Base-by-base conservation (phyloP, 2,329 filamentous ascomycete species). In the Fusarium sp. region DNA sequence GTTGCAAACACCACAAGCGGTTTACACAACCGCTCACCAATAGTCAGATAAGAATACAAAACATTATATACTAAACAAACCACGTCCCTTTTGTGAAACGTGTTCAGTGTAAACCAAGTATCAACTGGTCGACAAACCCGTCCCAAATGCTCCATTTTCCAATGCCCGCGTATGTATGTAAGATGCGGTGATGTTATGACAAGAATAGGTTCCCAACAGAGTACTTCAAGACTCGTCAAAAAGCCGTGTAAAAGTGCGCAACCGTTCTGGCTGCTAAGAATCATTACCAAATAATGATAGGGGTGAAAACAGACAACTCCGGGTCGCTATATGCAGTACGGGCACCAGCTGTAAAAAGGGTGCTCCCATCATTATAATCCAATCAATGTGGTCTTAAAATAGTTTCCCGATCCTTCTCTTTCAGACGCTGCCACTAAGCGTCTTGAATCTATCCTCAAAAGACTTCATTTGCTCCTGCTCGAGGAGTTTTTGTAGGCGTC, bases 401-500 rank as follows among this genome's bases (percentile, higher is more conserved):
- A 43, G 44, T 64, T 43, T 38, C 27, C 7, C 40, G 11, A 22
- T 58, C 42, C 57, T 66, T 45, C 62, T 70, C 59, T 65, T 65
- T 71, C 56, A 76, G 54, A 55, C 75, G 51, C 59, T 73, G 63
- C 74, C 72, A 66, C 73, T 74, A 40, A 82, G 73, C 47, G 79
- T 75, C 72, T 75, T 78, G 66, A 83, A 81, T 52, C 79, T 77
- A 6, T 80, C 77, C 66, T 82, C 78, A 65, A 82, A 81, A 45
- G 82, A 81, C 77, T 87, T 87, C 71, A 89, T 84, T 74, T 87
- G 87, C 81, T 92, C 90, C 62, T 85, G 84, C 64, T 89, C 85
- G 65, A 95, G 87, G 70, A 89, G 84, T 59, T 85, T 86, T 78
- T 94, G 90, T 53, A 96, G 84, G 76, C 84, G 87, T 74, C 88